Conservation (phyloP, 805 yeast species). For the Barnettozyma wickerhamii region DNA sequence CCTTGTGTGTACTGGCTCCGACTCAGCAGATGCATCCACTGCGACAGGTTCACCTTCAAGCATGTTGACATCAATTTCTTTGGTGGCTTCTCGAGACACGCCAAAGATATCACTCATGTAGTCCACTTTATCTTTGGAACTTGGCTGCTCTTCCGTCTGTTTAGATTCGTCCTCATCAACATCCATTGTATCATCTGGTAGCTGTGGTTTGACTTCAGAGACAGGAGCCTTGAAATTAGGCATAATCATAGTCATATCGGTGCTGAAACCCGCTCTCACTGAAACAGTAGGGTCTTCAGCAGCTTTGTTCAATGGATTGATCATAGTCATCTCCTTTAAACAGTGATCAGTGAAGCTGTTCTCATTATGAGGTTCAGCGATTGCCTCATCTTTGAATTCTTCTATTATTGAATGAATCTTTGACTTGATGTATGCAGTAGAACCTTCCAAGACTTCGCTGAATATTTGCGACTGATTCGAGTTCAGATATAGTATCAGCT, state of each 20-base stretch:
- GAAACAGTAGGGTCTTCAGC: conserved; percentile 16
- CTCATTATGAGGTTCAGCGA: conserved; percentile 9
- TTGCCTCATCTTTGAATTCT: conserved; percentile 21
- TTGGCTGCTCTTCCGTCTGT: too few species aligned
- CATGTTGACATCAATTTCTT: conserved; percentile 6
- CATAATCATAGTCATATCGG: conserved; percentile 37
- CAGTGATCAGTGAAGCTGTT: conserved; percentile 15
- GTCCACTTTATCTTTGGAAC: conserved; percentile 9
- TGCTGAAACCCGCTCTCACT: conserved; percentile 11
- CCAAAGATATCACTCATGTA: conserved; percentile 22
- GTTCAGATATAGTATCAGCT: conserved; percentile 16
- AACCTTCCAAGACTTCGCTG: conserved; percentile 3
- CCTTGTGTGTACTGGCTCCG: not conserved
- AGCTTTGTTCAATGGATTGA: conserved; percentile 18
- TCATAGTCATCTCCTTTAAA: conserved; percentile 28
- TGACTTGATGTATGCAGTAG: conserved; percentile 17
- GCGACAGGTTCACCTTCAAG: conserved; percentile 6
- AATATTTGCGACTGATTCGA: conserved; percentile 9
- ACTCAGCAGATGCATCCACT: not conserved
- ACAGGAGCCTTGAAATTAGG: conserved; percentile 20
- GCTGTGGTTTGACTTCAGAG: not conserved
- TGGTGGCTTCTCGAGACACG: conserved; percentile 6
- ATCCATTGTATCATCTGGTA: conserved; percentile 9
- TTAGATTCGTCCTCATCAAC: conserved; percentile 10
- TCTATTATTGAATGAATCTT: conserved; percentile 22